A percentile compares a stretch with the other conserved stretches of the same genome.
Conservation (phyloP, 352 stramenopile genomes). For the Plasmopara halstedii region DNA sequence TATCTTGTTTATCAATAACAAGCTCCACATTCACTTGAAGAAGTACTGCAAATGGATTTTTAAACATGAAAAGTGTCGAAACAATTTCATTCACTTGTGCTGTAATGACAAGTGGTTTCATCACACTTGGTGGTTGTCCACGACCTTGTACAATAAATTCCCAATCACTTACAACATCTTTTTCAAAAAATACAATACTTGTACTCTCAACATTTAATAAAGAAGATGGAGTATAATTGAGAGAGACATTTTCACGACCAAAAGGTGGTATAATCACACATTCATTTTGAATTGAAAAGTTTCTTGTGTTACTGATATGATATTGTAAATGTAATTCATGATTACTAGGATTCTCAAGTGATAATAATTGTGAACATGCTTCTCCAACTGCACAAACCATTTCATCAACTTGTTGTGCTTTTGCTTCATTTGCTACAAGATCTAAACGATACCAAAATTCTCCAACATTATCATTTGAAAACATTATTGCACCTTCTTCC, state of each 20-base stretch:
- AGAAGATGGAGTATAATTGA: conserved; percentile 89
- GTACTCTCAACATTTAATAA: conserved; percentile 72
- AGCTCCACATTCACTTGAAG: conserved; percentile 81
- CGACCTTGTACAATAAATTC: conserved; percentile 75
- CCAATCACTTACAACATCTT: conserved; percentile 83
- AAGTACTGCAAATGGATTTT: conserved; percentile 86
- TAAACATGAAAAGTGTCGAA: conserved; percentile 87
- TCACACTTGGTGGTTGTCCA: conserved; percentile 81
- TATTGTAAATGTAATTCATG: conserved; percentile 68
- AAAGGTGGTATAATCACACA: conserved; percentile 61
- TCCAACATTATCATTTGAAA: conserved; percentile 84
- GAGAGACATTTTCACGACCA: conserved; percentile 43
- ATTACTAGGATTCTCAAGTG: conserved; percentile 87
- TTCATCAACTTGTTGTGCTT: conserved; percentile 42
- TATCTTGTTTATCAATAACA: conserved; percentile 17
- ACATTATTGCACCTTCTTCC: conserved; percentile 79
- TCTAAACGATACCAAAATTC: conserved; percentile 92
- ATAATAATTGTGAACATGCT: conserved; percentile 59
- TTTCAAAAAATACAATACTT: conserved; percentile 65
- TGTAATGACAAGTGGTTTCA: conserved; percentile 58
- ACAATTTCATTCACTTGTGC: conserved; percentile 69
- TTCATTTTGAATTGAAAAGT: conserved; percentile 69
- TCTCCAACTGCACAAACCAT: conserved; percentile 85
- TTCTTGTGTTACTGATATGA: conserved; percentile 68
- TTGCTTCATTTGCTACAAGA: conserved; percentile 53